phyloP scores from a whole-genome alignment of 2,329 filamentous ascomycete species.

The Elsinoe necatrix region DNA sequence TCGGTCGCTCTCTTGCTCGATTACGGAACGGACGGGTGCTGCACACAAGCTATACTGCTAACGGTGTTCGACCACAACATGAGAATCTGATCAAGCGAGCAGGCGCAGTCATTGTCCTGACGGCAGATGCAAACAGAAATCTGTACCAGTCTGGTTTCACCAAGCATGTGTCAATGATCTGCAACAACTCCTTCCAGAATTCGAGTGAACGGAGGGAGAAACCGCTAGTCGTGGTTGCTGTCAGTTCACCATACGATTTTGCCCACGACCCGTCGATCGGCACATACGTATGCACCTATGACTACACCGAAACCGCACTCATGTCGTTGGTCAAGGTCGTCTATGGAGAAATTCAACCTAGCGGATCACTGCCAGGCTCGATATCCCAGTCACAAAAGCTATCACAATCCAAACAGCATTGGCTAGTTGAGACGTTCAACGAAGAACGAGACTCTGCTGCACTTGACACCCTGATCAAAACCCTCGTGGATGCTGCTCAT shows the following conservation, averaged over 20 bases:
- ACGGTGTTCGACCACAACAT: slow-evolving; percentile 84
- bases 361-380: slow-evolving; percentile 56
- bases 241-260: slow-evolving; percentile 95
- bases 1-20: slow-evolving; percentile 78
- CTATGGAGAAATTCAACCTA: slow-evolving; percentile 61
- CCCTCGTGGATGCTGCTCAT: slow-evolving; percentile 57
- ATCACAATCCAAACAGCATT: slow-evolving; percentile 83
- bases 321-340: slow-evolving; percentile 74
- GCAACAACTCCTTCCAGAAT: slow-evolving; percentile 65
- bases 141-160: slow-evolving; percentile 91
- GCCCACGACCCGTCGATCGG: slow-evolving; percentile 84
- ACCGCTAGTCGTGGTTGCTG: slow-evolving; percentile 80
- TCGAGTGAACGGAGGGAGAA: slow-evolving; percentile 67
- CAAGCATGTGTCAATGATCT: slow-evolving; percentile 94
- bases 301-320: slow-evolving; percentile 89
- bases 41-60: slow-evolving; percentile 91
- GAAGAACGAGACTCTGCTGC: slow-evolving; percentile 65
- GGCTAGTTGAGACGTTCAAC: slow-evolving; percentile 86
- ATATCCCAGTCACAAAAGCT: slow-evolving; percentile 80
- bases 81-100: slow-evolving; percentile 86
- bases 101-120: slow-evolving; percentile 80
- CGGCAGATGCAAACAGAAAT: slow-evolving; percentile 88
- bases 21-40: slow-evolving; percentile 78
- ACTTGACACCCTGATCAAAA: slow-evolving; percentile 65
- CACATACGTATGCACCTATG: slow-evolving; percentile 91